Conservation (phyloP, 495 filamentous ascomycete species). For the Tuber calosporum region DNA sequence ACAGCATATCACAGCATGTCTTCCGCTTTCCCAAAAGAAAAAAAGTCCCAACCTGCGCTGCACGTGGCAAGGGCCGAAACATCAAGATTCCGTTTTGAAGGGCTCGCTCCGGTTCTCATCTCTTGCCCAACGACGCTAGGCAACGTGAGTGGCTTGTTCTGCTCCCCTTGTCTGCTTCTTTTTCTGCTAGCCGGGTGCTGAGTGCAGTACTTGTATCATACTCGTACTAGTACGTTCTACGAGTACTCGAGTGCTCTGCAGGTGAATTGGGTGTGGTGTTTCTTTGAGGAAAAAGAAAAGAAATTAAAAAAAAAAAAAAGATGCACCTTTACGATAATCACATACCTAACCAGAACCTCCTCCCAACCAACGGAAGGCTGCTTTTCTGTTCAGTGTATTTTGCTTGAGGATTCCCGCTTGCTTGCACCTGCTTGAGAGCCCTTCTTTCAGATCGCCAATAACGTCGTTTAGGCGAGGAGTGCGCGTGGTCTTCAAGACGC, state of each 20-base stretch:
- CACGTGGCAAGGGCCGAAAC: slow-evolving; percentile 3
- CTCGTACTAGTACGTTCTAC: too few relatives aligned
- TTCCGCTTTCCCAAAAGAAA: not conserved
- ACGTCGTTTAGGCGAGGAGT: slow-evolving; percentile 38
- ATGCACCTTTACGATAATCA: not conserved
- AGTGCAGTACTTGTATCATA: too few relatives aligned
- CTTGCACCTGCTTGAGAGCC: not conserved
- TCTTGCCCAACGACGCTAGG: not conserved
- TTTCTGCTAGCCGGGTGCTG: slow-evolving; percentile 1
- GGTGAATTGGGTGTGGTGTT: not conserved
- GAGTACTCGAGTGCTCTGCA: too few relatives aligned
- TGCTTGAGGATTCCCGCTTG: not conserved
- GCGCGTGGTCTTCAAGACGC: slow-evolving; percentile 26
- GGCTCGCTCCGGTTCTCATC: not conserved
- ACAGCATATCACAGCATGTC: not conserved
- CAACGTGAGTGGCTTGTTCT: not conserved
- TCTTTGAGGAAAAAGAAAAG: not conserved
- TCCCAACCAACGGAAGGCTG: not conserved
- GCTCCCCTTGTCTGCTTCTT: slow-evolving; percentile 2
- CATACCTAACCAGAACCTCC: not conserved
- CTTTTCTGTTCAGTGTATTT: not conserved
- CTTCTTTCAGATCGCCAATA: slow-evolving; percentile 32
- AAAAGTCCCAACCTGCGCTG: not conserved
- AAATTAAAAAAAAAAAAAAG: not conserved
- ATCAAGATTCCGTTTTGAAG: not conserved